Percentiles rank a stretch among this genome's conserved stretches.
These are phyloP conservation scores for Ogataea methanolica DNA, from an alignment of 805 yeast species.

Conservation along the genomic window DNA sequence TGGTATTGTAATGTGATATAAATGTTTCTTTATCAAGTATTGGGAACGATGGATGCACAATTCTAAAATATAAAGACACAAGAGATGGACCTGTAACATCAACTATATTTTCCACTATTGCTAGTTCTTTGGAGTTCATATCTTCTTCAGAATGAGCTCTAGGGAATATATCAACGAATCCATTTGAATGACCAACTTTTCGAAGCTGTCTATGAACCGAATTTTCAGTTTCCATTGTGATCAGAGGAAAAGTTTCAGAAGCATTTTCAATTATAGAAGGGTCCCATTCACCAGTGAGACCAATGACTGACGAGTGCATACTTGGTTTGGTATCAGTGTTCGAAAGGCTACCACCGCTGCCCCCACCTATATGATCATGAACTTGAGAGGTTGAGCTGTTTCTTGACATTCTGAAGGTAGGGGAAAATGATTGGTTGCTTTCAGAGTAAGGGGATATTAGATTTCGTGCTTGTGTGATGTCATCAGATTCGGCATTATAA, in stretches of 20 bases:
- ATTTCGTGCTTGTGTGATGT: neutral
- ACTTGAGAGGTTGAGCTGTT: neutral
- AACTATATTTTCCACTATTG: slow-evolving; percentile 64
- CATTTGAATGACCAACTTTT: slow-evolving; percentile 2
- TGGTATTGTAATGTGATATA: slow-evolving; percentile 69
- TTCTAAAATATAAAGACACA: slow-evolving; percentile 59
- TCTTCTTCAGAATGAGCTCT: neutral
- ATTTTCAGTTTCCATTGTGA: slow-evolving; percentile 1
- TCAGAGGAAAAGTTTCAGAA: slow-evolving; percentile 1
- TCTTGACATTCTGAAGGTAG: neutral
- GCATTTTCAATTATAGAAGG: neutral
- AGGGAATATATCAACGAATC: slow-evolving; percentile 5
- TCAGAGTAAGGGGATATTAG: neutral
- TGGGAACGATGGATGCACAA: slow-evolving; percentile 80
- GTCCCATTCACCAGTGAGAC: slow-evolving; percentile 15
- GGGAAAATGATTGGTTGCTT: neutral
- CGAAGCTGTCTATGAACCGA: slow-evolving; percentile 3
- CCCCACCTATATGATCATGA: neutral
- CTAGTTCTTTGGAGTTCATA: slow-evolving; percentile 24
- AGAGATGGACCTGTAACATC: slow-evolving; percentile 75
- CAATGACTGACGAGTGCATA: slow-evolving; percentile 2
- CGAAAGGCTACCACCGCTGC: neutral
- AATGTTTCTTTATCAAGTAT: slow-evolving; percentile 77
- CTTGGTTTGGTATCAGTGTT: neutral
- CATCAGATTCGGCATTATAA: neutral